phyloP scores from a whole-genome alignment of 106 monocot species.

The Dendrobium catenatum region DNA sequence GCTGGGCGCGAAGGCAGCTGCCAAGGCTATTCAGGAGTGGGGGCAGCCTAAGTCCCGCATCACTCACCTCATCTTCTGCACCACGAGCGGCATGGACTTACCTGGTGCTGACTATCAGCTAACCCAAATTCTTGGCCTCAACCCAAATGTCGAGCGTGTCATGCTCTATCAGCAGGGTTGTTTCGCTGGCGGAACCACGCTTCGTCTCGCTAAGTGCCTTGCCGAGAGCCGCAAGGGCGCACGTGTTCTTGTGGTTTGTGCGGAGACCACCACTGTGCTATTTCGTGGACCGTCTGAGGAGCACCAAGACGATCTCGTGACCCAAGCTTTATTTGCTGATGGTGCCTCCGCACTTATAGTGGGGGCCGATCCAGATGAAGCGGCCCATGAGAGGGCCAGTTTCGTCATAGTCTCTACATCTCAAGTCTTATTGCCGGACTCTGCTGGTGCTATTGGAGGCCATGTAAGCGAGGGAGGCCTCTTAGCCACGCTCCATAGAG shows the following conservation, averaged over 20 bases:
- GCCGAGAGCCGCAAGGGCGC: slow-evolving; percentile 2
- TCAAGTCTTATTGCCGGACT: not conserved
- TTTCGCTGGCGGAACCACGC: not conserved
- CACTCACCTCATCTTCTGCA: slow-evolving; percentile 13
- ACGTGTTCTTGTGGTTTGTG: not conserved
- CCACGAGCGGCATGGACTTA: slow-evolving; percentile 11
- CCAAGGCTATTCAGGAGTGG: slow-evolving; percentile 3
- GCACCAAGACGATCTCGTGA: slow-evolving; percentile 1
- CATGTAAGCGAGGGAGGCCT: not conserved
- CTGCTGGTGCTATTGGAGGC: slow-evolving; percentile 1
- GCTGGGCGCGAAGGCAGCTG: not conserved
- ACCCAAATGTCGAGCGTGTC: slow-evolving; percentile 1
- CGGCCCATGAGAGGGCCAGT: not conserved
- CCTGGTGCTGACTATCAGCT: slow-evolving; percentile 8
- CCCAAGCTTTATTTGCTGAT: slow-evolving; percentile 6
- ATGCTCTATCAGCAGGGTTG: not conserved
- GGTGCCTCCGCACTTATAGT: slow-evolving; percentile 4
- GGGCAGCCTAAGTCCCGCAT: slow-evolving; percentile 4
- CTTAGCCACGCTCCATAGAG: not conserved
- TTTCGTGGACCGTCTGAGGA: slow-evolving; percentile 5
- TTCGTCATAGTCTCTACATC: not conserved
- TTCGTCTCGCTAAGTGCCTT: not conserved
- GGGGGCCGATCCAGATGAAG: not conserved
- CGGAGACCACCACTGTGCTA: slow-evolving; percentile 6
- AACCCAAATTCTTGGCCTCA: slow-evolving; percentile 6